A percentile compares a stretch with the other conserved stretches of the same genome.
phyloP scores from a whole-genome alignment of 2,329 filamentous ascomycete genomes.

The Sordariomycetes sp. region DNA sequence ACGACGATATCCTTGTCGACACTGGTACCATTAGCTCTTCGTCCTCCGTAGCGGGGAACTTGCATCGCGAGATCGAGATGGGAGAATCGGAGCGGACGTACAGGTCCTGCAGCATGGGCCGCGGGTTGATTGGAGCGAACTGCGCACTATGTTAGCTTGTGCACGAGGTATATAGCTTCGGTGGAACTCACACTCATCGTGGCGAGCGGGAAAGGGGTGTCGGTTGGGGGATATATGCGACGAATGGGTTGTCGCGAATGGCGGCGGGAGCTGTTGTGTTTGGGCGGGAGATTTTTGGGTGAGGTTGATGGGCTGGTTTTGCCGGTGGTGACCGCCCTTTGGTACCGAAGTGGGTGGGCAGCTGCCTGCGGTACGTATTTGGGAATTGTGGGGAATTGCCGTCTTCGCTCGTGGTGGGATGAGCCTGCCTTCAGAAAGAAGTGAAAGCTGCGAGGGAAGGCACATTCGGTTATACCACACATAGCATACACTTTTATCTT shows the following conservation, averaged over 20 bases:
- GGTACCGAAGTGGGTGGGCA: neutral
- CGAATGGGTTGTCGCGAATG: neutral
- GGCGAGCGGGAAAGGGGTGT: neutral
- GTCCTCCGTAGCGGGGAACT: neutral
- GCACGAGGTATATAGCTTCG: neutral
- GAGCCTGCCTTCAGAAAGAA: neutral
- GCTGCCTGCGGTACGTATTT: neutral
- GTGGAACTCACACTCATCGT: neutral
- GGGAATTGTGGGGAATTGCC: neutral
- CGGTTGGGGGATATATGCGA: neutral
- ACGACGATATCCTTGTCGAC: slow-evolving; percentile 87
- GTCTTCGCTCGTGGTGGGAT: neutral
- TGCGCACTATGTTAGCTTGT: neutral
- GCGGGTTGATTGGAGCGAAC: slow-evolving; percentile 91
- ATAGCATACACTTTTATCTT: too few species aligned
- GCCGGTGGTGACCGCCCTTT: neutral
- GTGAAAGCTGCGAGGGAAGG: neutral
- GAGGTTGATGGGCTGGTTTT: neutral
- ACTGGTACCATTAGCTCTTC: slow-evolving; percentile 26
- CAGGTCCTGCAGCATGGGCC: slow-evolving; percentile 90
- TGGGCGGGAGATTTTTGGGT: neutral
- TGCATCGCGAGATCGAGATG: slow-evolving; percentile 1
- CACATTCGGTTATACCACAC: neutral
- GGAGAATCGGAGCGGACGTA: slow-evolving; percentile 32
- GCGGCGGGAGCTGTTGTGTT: neutral